Evolutionary conservation across 1,139 yeast genomes (phyloP), one percentile per base, ranked within the genome.

Genomic region (Yamadazyma pseudoaaseri): DNA sequence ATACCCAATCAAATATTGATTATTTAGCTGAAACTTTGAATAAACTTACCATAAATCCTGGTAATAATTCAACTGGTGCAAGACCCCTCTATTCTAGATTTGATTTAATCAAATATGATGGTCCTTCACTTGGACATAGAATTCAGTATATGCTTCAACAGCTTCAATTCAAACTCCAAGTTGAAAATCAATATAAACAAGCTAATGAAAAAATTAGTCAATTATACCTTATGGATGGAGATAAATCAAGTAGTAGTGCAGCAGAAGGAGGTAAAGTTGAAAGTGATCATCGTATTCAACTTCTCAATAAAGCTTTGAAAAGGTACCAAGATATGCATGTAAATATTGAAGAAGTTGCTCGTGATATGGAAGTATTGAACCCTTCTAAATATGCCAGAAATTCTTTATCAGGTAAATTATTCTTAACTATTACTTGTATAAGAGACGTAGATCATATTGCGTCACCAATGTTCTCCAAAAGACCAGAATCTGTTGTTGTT

Each of bases 61-160:
- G 38, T 3, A 34, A 32, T 7, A 38, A 37, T 12, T 8, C 6
- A 8, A n/a, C 13, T 22, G 9, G 9, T 18, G 13, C 25, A 22
- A 56, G 62, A 30, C 80, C 81, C 1, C 50, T 66, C 10, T 78
- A 75, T 51, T 76, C 90, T 0, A 69, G 86, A 23, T 65, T 90
- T 48, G 98, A 92, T 56, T 67, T 92, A 41, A 75, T 87, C 56
- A 89, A 89, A 50, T 89, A 87, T 54, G 97, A 92, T 50, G 86
- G 96, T 48, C 96, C 97, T 1, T 86, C 95, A 1, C 66, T 92
- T 48, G 96, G 97, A n/a, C 96, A 92, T 51, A 78, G 94, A 45
- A 92, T 92, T 51, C 96, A 87, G 58, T 82, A 86, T 50, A 90
- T 92, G 97, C 72, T 92, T 37, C 97, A 89, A 60, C 95, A 89